Conservation (phyloP, 768 basidiomycete genomes). For the Trametes coccinea region DNA sequence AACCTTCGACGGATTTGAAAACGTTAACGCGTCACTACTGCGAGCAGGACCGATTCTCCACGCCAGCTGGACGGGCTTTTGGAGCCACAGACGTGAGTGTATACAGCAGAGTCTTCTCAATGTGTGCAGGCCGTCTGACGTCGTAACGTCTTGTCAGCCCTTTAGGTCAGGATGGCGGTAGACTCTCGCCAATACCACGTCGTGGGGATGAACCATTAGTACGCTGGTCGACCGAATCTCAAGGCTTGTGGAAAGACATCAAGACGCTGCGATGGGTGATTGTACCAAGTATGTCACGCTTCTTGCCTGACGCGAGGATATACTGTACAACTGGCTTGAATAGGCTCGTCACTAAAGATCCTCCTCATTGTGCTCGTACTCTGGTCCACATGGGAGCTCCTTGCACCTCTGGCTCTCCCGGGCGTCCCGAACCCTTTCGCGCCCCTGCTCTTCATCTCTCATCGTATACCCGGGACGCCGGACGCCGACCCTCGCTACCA, state of each 20-base stretch:
- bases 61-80: slow-evolving; percentile 67
- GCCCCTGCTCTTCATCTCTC: slow-evolving; percentile 69
- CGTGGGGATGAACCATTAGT: background rate
- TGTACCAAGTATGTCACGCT: slow-evolving; percentile 58
- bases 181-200: background rate
- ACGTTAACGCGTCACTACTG: slow-evolving; percentile 22
- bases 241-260: slow-evolving; percentile 54
- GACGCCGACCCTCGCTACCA: slow-evolving; percentile 60
- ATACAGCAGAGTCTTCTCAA: background rate
- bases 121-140: background rate
- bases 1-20: too few species aligned
- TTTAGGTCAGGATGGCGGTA: slow-evolving; percentile 9
- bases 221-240: slow-evolving; percentile 26
- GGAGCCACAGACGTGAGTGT: slow-evolving; percentile 59
- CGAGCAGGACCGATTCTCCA: slow-evolving; percentile 48
- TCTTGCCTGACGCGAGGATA: background rate
- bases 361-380: slow-evolving; percentile 60
- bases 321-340: background rate
- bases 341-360: slow-evolving; percentile 68
- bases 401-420: slow-evolving; percentile 47
- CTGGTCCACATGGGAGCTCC: slow-evolving; percentile 63
- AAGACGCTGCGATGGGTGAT: slow-evolving; percentile 67
- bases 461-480: slow-evolving; percentile 53
- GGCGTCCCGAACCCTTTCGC: slow-evolving; percentile 70
- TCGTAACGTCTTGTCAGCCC: slow-evolving; percentile 19